Conservation (phyloP, 179 eudicot genomes). For the Spergularia azorica region DNA sequence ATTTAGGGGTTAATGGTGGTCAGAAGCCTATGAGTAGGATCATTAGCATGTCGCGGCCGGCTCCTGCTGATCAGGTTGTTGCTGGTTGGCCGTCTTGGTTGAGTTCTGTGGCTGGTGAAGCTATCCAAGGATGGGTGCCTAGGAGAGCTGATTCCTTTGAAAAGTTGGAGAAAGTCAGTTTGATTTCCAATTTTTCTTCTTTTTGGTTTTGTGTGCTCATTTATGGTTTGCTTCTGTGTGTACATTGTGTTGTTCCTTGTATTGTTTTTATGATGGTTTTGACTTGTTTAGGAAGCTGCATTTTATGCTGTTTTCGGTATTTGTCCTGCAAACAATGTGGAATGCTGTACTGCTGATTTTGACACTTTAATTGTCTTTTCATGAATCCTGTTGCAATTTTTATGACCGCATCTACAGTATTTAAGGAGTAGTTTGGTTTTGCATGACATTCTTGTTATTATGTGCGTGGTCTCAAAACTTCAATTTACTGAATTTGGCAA, state of each 20-base stretch:
- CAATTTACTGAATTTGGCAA: neutral
- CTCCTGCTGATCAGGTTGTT: constrained; percentile 35
- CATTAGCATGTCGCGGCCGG: constrained; percentile 28
- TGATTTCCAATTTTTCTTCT: neutral
- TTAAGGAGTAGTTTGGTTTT: neutral
- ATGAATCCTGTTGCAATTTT: neutral
- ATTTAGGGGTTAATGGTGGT: constrained; percentile 39
- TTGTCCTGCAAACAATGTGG: neutral
- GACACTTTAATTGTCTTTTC: neutral
- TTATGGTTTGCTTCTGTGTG: neutral
- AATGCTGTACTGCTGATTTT: neutral
- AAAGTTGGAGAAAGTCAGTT: constrained; percentile 52
- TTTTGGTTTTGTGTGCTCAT: neutral
- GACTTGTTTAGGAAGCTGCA: neutral
- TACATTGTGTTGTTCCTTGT: neutral
- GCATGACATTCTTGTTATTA: neutral
- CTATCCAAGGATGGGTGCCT: constrained; percentile 59
- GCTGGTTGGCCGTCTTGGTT: constrained; percentile 67
- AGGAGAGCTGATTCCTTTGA: constrained; percentile 52
- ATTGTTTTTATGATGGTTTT: neutral
- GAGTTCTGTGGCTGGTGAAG: constrained; percentile 52
- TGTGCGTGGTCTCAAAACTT: neutral
- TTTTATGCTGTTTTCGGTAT: neutral
- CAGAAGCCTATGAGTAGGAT: constrained; percentile 34
- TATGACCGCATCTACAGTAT: neutral